Evolutionary conservation across 345 rosid genomes (phyloP), one percentile per base, ranked within the genome.

Genomic region (Alliaria petiolata): DNA sequence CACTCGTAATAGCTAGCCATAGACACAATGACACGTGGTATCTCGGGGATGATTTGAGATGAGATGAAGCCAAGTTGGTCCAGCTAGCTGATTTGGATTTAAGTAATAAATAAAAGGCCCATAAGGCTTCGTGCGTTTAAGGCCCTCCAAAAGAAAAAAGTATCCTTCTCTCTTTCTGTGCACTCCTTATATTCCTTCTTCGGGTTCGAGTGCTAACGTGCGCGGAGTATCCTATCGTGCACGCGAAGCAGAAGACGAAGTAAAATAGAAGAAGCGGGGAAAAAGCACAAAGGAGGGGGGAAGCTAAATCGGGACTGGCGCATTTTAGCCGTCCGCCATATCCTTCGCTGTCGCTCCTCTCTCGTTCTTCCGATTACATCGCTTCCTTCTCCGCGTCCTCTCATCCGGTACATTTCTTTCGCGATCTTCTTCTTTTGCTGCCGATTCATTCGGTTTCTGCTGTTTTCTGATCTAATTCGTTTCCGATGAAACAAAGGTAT

Each of bases 261-360:
- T 71, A 40, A n/a, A 40, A 28, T 49, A 26, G 35, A 54, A 30
- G 60, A 39, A 70, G 71, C 50, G 28, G 34, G 62, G 52, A 36
- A 35, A n/a, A 20, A 13, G 0, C 60, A 58, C 15, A 28, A 43
- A 5, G 26, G 39, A 28, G 49, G 22, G 49, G 22, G 51, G 59
- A 58, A 56, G 57, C 71, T 76, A 70, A 62, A 70, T 69, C 67
- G 56, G 66, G 76, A 47, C 46, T 57, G 71, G 71, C 75, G 71
- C 65, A 69, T 76, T 70, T 76, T 76, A 63, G 71, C 62, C 50
- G 55, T 76, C 71, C 71, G 66, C 59, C 76, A 55, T 70, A 64
- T 40, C 70, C 59, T 46, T 62, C 50, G 73, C 38, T 65, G 40
- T 45, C 36, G 31, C 53, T 38, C 22, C 65, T 73, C 49, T 22